Conservation (phyloP, 2,329 filamentous ascomycete genomes). For the Neocucurbitaria cava region DNA sequence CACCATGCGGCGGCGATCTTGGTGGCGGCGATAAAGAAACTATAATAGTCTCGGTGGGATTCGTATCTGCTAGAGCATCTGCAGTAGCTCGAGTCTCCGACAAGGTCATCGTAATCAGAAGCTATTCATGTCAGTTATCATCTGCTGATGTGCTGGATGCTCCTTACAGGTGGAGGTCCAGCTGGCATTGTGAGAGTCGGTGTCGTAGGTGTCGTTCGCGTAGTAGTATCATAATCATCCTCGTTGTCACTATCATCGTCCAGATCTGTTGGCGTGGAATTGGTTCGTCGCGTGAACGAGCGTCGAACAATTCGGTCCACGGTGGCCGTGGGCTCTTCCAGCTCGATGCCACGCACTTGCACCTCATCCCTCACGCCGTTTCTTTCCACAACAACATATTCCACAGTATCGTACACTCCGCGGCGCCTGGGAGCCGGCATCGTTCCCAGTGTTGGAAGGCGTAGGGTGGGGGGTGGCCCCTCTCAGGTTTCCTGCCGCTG, state of each 20-base stretch:
- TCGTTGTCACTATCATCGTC: slow-evolving; percentile 23
- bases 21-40: slow-evolving; percentile 27
- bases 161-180: slow-evolving; percentile 30
- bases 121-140: slow-evolving; percentile 28
- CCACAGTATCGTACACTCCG: slow-evolving; percentile 26
- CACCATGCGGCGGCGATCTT: slow-evolving; percentile 16
- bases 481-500: slow-evolving; percentile 46
- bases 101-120: slow-evolving; percentile 32
- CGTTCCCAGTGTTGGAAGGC: slow-evolving; percentile 26
- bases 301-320: slow-evolving; percentile 20
- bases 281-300: slow-evolving; percentile 21
- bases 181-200: slow-evolving; percentile 8
- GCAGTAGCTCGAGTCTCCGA: slow-evolving; percentile 18
- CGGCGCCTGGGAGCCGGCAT: slow-evolving; percentile 40
- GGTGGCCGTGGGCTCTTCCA: slow-evolving; percentile 26
- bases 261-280: slow-evolving; percentile 9
- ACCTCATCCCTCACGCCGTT: slow-evolving; percentile 20
- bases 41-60: slow-evolving; percentile 36
- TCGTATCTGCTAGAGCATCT: slow-evolving; percentile 27
- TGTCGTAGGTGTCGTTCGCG: slow-evolving; percentile 1
- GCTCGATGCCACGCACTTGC: slow-evolving; percentile 10
- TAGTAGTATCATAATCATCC: slow-evolving; percentile 13
- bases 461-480: slow-evolving; percentile 32
- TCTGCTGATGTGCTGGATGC: neutral
- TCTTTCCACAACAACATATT: slow-evolving; percentile 40